phyloP scores from a whole-genome alignment of 441 rosid species.

The Adansonia gregorii region DNA sequence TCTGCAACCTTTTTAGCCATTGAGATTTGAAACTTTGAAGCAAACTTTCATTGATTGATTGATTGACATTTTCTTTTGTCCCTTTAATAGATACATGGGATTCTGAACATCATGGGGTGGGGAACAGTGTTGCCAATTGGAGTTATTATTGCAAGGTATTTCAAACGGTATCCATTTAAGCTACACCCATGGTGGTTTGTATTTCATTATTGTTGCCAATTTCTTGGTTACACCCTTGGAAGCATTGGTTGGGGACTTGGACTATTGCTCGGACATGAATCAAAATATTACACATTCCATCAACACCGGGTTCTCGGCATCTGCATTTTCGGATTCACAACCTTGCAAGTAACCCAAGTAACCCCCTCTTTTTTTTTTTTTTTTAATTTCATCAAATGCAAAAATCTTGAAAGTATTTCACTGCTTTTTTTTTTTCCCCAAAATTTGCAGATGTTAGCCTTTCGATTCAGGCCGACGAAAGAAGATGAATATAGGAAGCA shows the following conservation, averaged over 20 bases:
- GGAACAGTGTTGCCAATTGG: conserved; percentile 57
- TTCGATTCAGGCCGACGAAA: conserved; percentile 38
- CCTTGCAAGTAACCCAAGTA: conserved; percentile 46
- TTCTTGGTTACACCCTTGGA: conserved; percentile 48
- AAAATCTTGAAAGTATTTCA: background rate
- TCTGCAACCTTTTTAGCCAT: background rate
- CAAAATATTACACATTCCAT: conserved; percentile 40
- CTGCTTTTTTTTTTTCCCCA: background rate
- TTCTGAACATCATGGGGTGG: conserved; percentile 58
- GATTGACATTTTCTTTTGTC: background rate
- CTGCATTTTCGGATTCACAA: conserved; percentile 49
- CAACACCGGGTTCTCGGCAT: conserved; percentile 44
- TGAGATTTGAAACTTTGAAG: background rate
- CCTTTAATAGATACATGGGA: conserved; percentile 49
- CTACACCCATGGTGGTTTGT: conserved; percentile 29
- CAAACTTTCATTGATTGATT: background rate
- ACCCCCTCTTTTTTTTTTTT: background rate
- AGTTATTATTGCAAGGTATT: conserved; percentile 52
- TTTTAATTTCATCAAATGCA: background rate
- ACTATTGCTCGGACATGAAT: conserved; percentile 43
- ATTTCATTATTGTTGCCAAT: conserved; percentile 45
- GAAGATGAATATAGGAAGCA: conserved; percentile 46
- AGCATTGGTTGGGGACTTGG: conserved; percentile 49
- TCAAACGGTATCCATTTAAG: conserved; percentile 35
- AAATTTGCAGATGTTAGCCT: conserved; percentile 44